Evolutionary conservation across 2,329 filamentous ascomycete species (phyloP).

Genomic region (Pseudogymnoascus sp.): DNA sequence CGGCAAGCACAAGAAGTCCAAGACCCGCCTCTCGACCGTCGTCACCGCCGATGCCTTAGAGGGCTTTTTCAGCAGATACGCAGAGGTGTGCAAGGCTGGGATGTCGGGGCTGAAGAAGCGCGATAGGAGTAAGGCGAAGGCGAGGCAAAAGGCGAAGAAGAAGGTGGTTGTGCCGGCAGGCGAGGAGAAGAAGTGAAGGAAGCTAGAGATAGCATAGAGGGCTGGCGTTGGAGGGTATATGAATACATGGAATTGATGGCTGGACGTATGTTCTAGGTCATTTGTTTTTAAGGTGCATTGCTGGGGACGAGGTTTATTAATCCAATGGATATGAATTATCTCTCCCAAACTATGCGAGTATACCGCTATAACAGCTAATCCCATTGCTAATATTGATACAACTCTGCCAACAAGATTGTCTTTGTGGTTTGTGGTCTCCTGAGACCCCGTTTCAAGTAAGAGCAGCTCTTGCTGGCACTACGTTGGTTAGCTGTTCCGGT

Average conservation of each 20-base stretch:
- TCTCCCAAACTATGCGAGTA: neutral
- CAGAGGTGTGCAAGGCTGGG: slow-evolving; percentile 80
- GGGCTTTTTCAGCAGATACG: slow-evolving; percentile 74
- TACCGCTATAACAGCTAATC: neutral
- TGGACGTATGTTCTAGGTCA: neutral
- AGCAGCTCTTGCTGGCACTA: neutral
- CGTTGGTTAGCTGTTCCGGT: neutral
- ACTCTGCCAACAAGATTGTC: neutral
- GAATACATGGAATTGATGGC: neutral
- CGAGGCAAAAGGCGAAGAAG: slow-evolving; percentile 62
- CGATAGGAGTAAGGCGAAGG: slow-evolving; percentile 78
- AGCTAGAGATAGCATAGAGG: neutral
- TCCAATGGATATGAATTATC: neutral
- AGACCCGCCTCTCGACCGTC: slow-evolving; percentile 73
- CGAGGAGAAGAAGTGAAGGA: slow-evolving; percentile 22
- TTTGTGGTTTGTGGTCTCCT: too few species aligned
- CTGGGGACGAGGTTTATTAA: neutral
- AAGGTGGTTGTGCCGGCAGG: slow-evolving; percentile 25
- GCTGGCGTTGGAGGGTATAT: slow-evolving; percentile 3
- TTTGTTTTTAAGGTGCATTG: neutral
- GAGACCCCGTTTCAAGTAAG: neutral
- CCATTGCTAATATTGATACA: neutral
- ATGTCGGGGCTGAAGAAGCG: slow-evolving; percentile 89
- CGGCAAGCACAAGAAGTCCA: slow-evolving; percentile 56
- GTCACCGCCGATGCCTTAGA: slow-evolving; percentile 71